phyloP scores from a whole-genome alignment of 2,329 filamentous ascomycete genomes.

The Claviceps digitariae region DNA sequence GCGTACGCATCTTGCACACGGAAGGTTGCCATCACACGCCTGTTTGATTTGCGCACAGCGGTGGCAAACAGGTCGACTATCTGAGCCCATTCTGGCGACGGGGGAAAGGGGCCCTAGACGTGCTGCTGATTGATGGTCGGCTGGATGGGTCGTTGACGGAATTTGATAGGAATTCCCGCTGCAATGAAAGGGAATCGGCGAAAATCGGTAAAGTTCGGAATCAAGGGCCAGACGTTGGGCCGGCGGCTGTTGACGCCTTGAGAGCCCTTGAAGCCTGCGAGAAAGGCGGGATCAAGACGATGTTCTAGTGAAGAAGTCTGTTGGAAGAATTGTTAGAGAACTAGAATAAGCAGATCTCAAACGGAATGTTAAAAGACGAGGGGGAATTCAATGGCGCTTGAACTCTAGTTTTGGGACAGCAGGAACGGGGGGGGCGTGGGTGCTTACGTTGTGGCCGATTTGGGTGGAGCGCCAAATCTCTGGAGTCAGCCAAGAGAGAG shows the following conservation, averaged over 20 bases:
- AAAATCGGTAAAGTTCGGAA: not conserved
- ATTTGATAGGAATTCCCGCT: not conserved
- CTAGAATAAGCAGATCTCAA: not conserved
- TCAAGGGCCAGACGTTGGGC: not conserved
- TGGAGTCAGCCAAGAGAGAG: not conserved
- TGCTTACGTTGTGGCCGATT: slow-evolving; percentile 1
- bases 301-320: not conserved
- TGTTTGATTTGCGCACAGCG: slow-evolving; percentile 24
- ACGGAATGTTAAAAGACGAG: not conserved
- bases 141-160: not conserved
- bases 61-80: slow-evolving; percentile 18
- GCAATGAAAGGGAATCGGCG: not conserved
- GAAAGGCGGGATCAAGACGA: not conserved
- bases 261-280: not conserved
- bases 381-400: not conserved
- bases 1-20: slow-evolving; percentile 20
- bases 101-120: not conserved
- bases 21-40: slow-evolving; percentile 20
- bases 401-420: not conserved
- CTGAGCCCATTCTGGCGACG: slow-evolving; percentile 13
- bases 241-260: not conserved
- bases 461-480: slow-evolving; percentile 3
- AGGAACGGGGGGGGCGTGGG: not conserved
- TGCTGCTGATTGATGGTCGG: not conserved
- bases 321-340: not conserved